Evolutionary conservation across 495 filamentous ascomycete species (phyloP).

Genomic region (Hypoxylon intermedium): DNA sequence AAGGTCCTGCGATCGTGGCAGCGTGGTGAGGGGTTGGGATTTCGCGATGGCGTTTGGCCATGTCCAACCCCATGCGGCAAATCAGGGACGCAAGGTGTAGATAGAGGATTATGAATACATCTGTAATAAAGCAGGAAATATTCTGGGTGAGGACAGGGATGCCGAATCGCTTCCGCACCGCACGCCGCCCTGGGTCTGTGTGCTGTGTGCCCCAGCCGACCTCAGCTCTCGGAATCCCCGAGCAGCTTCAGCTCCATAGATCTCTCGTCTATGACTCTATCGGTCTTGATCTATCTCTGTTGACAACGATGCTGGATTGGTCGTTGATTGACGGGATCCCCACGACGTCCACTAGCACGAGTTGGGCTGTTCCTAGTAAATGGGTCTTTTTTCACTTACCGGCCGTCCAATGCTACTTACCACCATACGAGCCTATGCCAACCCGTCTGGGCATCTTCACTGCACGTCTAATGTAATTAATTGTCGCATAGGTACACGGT

Average conservation of each 20-base stretch:
- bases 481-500: neutral
- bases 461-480: conserved; percentile 5
- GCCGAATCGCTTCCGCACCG: conserved; percentile 11
- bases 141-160: conserved; percentile 24
- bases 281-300: conserved; percentile 11
- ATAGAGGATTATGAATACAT: conserved; percentile 19
- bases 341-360: conserved; percentile 26
- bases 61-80: conserved; percentile 29
- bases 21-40: conserved; percentile 34
- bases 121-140: conserved; percentile 27
- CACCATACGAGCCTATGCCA: neutral
- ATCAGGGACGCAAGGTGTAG: conserved; percentile 27
- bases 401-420: conserved; percentile 1
- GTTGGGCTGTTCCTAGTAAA: conserved; percentile 34
- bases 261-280: conserved; percentile 1
- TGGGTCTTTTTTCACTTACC: conserved; percentile 22
- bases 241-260: conserved; percentile 26
- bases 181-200: conserved; percentile 4
- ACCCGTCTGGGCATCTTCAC: conserved; percentile 7
- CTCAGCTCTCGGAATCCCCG: conserved; percentile 21
- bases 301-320: conserved; percentile 20
- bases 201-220: conserved; percentile 19
- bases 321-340: conserved; percentile 10
- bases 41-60: conserved; percentile 31
- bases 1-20: conserved; percentile 29